Conservation (phyloP, 257 asterid genomes). For the Cruciata laevipes region DNA sequence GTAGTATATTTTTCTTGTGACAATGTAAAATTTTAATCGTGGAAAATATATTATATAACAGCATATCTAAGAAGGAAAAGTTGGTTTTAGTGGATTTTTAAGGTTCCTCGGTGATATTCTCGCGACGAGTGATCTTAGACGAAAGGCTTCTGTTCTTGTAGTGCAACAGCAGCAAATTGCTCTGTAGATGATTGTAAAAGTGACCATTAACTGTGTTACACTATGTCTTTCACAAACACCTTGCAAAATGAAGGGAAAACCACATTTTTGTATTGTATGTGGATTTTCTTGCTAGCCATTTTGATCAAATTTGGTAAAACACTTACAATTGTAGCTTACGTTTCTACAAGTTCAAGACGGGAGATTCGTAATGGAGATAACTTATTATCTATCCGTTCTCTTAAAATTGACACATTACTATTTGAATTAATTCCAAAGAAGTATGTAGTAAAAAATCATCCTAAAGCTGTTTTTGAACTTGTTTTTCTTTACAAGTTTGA, state of each 20-base stretch:
- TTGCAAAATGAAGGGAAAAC: neutral
- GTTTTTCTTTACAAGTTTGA: too few relatives aligned
- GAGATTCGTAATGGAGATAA: too few relatives aligned
- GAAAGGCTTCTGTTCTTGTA: constrained; percentile 21
- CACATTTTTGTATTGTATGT: neutral
- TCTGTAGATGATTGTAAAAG: neutral
- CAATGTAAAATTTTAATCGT: too few relatives aligned
- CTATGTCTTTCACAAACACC: too few relatives aligned
- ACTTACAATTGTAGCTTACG: neutral
- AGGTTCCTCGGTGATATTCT: constrained; percentile 24
- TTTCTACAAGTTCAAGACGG: too few relatives aligned
- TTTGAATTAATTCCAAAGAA: neutral
- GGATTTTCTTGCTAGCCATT: neutral
- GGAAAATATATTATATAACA: too few relatives aligned
- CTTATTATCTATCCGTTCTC: neutral
- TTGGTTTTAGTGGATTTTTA: too few relatives aligned
- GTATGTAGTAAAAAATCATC: too few relatives aligned
- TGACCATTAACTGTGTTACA: neutral
- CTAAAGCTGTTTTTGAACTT: too few relatives aligned
- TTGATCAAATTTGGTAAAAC: neutral
- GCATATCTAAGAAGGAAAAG: neutral
- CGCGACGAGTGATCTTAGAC: constrained; percentile 15
- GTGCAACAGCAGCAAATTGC: constrained; percentile 23
- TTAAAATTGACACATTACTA: neutral
- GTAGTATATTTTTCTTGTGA: neutral